Conservation (phyloP, 2,329 filamentous ascomycete species). For the Polytolypa hystricis region DNA sequence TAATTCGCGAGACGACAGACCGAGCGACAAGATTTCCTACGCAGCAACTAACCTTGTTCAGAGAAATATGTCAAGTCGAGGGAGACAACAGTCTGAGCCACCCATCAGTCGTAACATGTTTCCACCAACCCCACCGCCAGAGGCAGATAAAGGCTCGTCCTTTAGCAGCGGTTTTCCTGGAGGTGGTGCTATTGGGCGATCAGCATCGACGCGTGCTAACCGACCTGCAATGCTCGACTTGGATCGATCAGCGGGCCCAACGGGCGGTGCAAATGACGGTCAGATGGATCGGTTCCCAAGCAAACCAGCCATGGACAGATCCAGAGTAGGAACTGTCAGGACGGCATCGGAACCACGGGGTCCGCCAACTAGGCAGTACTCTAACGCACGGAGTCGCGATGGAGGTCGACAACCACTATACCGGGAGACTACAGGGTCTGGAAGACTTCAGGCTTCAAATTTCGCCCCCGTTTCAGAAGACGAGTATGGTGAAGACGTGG, state of each 20-base stretch:
- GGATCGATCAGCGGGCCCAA: slow-evolving; percentile 19
- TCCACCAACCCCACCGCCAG: slow-evolving; percentile 95
- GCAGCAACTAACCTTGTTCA: slow-evolving; percentile 90
- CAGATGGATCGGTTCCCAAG: slow-evolving; percentile 9
- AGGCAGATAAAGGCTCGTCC: slow-evolving; percentile 53
- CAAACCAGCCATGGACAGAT: slow-evolving; percentile 24
- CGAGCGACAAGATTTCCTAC: slow-evolving; percentile 74
- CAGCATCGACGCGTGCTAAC: slow-evolving; percentile 38
- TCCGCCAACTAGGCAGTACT: slow-evolving; percentile 26
- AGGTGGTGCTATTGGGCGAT: slow-evolving; percentile 32
- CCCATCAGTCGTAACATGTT: slow-evolving; percentile 71
- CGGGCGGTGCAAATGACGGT: slow-evolving; percentile 38
- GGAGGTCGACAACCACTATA: slow-evolving; percentile 18
- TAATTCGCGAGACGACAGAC: slow-evolving; percentile 56
- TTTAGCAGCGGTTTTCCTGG: slow-evolving; percentile 17
- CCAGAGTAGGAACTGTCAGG: slow-evolving; percentile 36
- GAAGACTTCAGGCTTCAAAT: slow-evolving; percentile 22
- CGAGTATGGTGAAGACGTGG: slow-evolving; percentile 35
- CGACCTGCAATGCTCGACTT: slow-evolving; percentile 36
- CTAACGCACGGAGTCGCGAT: slow-evolving; percentile 19
- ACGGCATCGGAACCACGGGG: slow-evolving; percentile 43
- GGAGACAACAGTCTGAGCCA: slow-evolving; percentile 73
- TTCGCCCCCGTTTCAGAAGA: slow-evolving; percentile 18
- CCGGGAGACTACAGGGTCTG: slow-evolving; percentile 21
- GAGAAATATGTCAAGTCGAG: slow-evolving; percentile 63